A percentile compares a stretch with the other conserved stretches of the same genome.
Evolutionary conservation across 306 rosid species (phyloP).

Genomic region (Fragaria iinumae): DNA sequence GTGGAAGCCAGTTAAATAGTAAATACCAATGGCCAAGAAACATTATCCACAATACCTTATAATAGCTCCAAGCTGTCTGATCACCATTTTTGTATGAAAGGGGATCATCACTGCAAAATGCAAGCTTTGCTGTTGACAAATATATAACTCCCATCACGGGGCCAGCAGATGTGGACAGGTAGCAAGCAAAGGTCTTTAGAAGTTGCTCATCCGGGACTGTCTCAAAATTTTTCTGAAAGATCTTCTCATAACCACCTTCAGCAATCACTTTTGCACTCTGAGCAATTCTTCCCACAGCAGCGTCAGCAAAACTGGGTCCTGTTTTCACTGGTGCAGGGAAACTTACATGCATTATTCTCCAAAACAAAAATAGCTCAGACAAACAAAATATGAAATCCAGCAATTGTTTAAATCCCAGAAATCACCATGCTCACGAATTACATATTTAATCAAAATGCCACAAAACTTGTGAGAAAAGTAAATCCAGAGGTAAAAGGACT

Average conservation of each 20-base stretch:
- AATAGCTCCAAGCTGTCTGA: conserved; percentile 80
- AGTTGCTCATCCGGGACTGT: conserved; percentile 81
- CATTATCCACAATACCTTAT: conserved; percentile 54
- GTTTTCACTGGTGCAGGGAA: conserved; percentile 69
- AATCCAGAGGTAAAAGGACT: background rate
- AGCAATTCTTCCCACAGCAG: conserved; percentile 95
- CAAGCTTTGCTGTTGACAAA: conserved; percentile 83
- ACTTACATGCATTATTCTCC: background rate
- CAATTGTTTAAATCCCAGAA: background rate
- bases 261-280: conserved; percentile 95
- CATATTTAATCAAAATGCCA: background rate
- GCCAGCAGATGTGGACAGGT: conserved; percentile 95
- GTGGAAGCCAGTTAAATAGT: background rate
- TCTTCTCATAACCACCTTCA: conserved; percentile 97
- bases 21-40: conserved; percentile 19
- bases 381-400: conserved; percentile 1
- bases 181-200: conserved; percentile 81
- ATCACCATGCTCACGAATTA: background rate
- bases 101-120: conserved; percentile 88
- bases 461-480: background rate
- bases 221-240: conserved; percentile 78
- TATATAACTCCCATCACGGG: conserved; percentile 90
- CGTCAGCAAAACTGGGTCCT: conserved; percentile 93
- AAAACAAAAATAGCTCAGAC: background rate
- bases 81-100: conserved; percentile 76